Conservation (phyloP, 768 basidiomycete genomes). For the Collybia sordida region DNA sequence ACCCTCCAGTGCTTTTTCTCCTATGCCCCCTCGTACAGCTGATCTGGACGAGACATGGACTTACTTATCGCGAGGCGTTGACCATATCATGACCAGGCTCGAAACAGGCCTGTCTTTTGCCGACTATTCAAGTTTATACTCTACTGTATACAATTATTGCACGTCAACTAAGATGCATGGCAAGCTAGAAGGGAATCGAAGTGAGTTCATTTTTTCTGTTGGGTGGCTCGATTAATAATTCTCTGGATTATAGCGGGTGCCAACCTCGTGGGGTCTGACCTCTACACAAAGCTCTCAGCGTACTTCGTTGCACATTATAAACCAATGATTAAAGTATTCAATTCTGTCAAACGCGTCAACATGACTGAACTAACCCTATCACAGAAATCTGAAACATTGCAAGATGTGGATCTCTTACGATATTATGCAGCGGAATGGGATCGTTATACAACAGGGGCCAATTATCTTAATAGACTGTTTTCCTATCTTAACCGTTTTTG, state of each 20-base stretch:
- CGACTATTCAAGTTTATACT: constrained; percentile 81
- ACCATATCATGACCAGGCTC: constrained; percentile 90
- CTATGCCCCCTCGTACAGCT: constrained; percentile 65
- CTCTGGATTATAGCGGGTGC: constrained; percentile 65
- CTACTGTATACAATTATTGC: constrained; percentile 98
- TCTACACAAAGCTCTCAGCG: constrained; percentile 89
- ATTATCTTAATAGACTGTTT: constrained; percentile 95
- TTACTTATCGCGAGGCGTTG: constrained; percentile 80
- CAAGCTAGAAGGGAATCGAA: constrained; percentile 61
- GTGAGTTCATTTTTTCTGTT: constrained; percentile 40
- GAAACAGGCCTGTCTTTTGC: constrained; percentile 73
- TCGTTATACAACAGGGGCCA: constrained; percentile 94
- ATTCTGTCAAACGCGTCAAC: neutral
- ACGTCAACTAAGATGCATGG: constrained; percentile 85
- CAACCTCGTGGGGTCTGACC: constrained; percentile 95
- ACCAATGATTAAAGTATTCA: constrained; percentile 52
- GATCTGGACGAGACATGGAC: constrained; percentile 88
- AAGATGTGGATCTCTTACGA: constrained; percentile 88
- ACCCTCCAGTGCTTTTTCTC: constrained; percentile 22
- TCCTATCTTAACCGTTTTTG: constrained; percentile 98
- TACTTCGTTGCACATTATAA: constrained; percentile 89
- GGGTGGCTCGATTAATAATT: constrained; percentile 4
- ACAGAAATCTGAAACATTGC: constrained; percentile 77
- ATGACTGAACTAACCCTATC: constrained; percentile 3
- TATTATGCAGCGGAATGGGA: constrained; percentile 96